Base-by-base conservation (phyloP, 768 basidiomycete species). In the Suillus hirtellus region DNA sequence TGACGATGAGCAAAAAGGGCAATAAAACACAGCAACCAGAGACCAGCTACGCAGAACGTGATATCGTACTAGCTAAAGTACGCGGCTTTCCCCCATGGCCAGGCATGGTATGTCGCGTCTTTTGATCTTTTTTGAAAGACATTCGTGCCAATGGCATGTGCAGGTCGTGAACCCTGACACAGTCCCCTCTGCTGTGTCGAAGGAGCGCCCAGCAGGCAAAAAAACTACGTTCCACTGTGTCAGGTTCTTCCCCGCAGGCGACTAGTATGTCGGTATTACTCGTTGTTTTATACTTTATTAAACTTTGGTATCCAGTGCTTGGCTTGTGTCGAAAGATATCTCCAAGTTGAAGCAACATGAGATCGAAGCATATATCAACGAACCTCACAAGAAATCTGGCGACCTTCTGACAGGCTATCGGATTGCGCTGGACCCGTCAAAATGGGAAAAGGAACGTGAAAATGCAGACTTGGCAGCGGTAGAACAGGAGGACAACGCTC, bases 51-150 rank as follows among this genome's bases (percentile, higher is more conserved):
- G 82, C 83, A 27, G 72, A 83, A 61, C 88, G 90, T 76, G 95
- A 99, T 71, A 81, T 95, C 68, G 94, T 99, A 44, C 86, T 98
- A 65, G 95, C 86, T 31, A 96, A 96, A 81, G 79, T 99, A 73
- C 93, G 92, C 79, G 97, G 96, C 11, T 98, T 82, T 79, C 95
- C 97, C 2, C 84, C 91, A 4, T 99, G 97, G 97, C 97, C 95
- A 61, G 93, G 88, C 74, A 90, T 92, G 81, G 96, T 96, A 73
- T 78, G 92, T 85, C 63, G 66, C 71, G 71, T 67, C 65, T 68
- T 56, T 64, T 65, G 62, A 65, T 60, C 53, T 56, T 60, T 55
- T 47, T 53, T 40, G 64, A 49, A 60, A 43, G 60, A 42, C 50
- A 40, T 60, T 65, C 63, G 66, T 71, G 42, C 12, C 60, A 61